These are phyloP conservation scores for Ophiostoma piceae DNA, from an alignment of 2,329 filamentous ascomycete species.

Conservation along the genomic window DNA sequence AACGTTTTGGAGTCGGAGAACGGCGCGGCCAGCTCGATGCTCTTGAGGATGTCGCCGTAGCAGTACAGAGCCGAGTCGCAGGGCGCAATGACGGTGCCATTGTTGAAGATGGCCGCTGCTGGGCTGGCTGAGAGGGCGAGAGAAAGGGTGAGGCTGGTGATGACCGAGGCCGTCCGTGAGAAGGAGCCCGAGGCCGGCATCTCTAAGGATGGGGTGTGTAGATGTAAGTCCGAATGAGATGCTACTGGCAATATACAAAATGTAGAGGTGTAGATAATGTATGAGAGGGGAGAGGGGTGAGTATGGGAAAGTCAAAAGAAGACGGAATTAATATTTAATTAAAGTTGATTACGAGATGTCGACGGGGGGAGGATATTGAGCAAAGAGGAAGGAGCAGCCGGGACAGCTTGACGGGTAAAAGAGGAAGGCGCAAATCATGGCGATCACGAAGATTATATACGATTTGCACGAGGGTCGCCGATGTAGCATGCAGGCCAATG, in stretches of 20 bases:
- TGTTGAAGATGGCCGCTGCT: constrained; percentile 48
- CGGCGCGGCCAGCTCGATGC: constrained; percentile 58
- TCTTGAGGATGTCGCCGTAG: constrained; percentile 56
- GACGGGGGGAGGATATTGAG: neutral
- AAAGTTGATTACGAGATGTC: neutral
- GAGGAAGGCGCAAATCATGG: neutral
- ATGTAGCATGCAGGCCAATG: neutral
- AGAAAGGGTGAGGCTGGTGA: constrained; percentile 27
- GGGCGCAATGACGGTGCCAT: constrained; percentile 57
- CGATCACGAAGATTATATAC: neutral
- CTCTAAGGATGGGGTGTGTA: neutral
- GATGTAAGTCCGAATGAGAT: neutral
- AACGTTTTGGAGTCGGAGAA: constrained; percentile 67
- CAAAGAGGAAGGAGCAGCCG: constrained; percentile 2
- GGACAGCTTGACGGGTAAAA: neutral
- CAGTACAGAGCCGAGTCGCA: constrained; percentile 66
- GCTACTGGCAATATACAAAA: neutral
- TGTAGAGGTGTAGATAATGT: neutral
- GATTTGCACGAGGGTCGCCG: neutral
- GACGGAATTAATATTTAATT: neutral
- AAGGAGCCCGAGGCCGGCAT: constrained; percentile 18
- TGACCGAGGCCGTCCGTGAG: constrained; percentile 20
- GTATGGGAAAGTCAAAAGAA: neutral
- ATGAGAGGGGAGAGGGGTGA: neutral
- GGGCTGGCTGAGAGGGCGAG: constrained; percentile 25